Conservation (phyloP, 257 asterid species). For the Asclepias syriaca region DNA sequence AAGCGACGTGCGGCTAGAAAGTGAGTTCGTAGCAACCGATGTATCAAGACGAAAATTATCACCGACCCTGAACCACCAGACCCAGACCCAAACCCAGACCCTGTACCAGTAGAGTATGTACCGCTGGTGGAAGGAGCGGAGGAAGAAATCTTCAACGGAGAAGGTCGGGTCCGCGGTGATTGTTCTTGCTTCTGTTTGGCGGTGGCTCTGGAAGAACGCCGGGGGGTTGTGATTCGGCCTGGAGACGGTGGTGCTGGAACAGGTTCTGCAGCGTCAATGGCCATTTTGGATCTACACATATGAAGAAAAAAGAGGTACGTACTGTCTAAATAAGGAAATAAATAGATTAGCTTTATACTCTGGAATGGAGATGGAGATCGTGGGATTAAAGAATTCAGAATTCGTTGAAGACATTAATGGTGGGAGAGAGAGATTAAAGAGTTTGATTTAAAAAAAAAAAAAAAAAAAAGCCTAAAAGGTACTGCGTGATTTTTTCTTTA, state of each 20-base stretch:
- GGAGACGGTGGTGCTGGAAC: neutral
- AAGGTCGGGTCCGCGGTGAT: neutral
- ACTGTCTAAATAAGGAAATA: neutral
- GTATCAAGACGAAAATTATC: slow-evolving; percentile 36
- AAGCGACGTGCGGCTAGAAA: slow-evolving; percentile 48
- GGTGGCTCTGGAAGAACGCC: slow-evolving; percentile 1
- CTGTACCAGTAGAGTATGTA: slow-evolving; percentile 10
- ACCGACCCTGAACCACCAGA: neutral
- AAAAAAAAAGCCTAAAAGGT: too few relatives aligned
- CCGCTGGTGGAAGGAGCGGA: slow-evolving; percentile 16
- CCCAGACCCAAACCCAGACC: neutral
- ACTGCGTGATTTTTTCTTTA: neutral
- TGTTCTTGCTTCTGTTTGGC: neutral
- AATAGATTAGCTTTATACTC: neutral
- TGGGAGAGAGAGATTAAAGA: neutral
- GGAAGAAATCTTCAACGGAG: slow-evolving; percentile 2
- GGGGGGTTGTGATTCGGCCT: slow-evolving; percentile 6
- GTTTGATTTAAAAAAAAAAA: too few relatives aligned
- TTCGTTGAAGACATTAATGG: neutral
- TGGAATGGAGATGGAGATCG: neutral
- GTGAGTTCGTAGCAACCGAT: slow-evolving; percentile 60
- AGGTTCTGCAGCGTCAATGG: slow-evolving; percentile 30
- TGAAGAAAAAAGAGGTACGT: neutral
- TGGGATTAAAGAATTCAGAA: neutral
- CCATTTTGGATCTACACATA: slow-evolving; percentile 43